These are phyloP conservation scores for Plenodomus biglobosus DNA, from an alignment of 2,329 filamentous ascomycete species.

Conservation along the genomic window DNA sequence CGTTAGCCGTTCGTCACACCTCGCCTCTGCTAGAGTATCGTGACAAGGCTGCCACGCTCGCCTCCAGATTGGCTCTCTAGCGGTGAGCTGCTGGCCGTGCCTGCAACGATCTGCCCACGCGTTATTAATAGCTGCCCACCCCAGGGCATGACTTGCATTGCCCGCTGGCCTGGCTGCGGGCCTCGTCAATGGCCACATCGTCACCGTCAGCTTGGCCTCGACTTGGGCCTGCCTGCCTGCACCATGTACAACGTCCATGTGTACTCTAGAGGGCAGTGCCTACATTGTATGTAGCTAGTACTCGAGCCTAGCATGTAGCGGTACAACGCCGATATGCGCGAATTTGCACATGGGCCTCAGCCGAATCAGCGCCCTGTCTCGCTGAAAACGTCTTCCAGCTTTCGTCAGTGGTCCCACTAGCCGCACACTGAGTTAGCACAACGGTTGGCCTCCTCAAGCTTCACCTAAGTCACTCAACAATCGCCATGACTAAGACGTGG, in stretches of 20 bases:
- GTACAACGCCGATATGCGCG: background rate
- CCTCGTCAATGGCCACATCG: background rate
- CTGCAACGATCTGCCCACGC: constrained; percentile 21
- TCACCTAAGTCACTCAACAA: background rate
- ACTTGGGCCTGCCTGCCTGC: background rate
- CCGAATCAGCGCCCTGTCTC: constrained; percentile 7
- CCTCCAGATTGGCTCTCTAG: constrained; percentile 19
- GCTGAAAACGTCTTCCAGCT: constrained; percentile 1
- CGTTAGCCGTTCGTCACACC: constrained; percentile 30
- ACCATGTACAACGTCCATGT: background rate
- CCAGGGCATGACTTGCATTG: constrained; percentile 22
- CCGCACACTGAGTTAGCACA: constrained; percentile 6
- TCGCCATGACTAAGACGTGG: background rate
- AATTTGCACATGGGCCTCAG: background rate
- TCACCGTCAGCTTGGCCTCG: background rate
- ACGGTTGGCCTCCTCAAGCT: background rate
- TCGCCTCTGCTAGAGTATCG: constrained; percentile 16
- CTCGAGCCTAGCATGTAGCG: too few species aligned
- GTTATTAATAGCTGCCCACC: constrained; percentile 28
- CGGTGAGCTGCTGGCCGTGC: constrained; percentile 15
- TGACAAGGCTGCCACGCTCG: constrained; percentile 31
- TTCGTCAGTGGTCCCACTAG: constrained; percentile 5
- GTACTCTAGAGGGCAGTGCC: too few species aligned
- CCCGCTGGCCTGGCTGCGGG: constrained; percentile 1
- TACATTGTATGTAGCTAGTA: too few species aligned